Conservation (phyloP, 768 basidiomycete genomes). For the Calocybe cyanea region DNA sequence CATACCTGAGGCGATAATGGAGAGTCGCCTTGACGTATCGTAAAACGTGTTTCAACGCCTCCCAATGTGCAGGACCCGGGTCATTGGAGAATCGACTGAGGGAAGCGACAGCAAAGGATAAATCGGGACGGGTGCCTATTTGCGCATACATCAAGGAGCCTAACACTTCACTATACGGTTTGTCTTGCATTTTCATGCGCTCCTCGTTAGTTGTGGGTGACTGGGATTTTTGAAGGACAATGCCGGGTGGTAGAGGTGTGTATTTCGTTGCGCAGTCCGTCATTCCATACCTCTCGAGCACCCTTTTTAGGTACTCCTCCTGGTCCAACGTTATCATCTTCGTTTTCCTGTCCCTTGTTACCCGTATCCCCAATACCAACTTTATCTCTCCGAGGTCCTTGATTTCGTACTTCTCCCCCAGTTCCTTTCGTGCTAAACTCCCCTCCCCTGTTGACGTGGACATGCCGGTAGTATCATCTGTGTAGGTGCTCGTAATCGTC, state of each 20-base stretch:
- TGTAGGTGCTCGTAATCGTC: neutral
- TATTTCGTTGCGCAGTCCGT: conserved; percentile 20
- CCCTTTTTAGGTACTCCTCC: neutral
- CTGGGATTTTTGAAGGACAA: neutral
- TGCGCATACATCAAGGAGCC: neutral
- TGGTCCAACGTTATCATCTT: neutral
- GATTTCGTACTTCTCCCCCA: conserved; percentile 1
- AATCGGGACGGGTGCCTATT: neutral
- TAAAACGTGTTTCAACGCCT: neutral
- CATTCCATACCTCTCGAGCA: neutral
- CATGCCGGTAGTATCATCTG: neutral
- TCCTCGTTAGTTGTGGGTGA: neutral
- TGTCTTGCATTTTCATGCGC: neutral
- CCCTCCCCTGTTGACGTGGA: neutral
- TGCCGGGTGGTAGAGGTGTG: neutral
- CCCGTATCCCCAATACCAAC: neutral
- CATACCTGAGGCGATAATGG: no score
- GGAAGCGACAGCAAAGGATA: neutral
- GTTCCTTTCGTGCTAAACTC: neutral
- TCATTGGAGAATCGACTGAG: neutral
- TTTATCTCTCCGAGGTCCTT: neutral
- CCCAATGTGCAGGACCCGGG: neutral
- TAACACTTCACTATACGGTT: neutral
- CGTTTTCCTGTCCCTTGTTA: neutral
- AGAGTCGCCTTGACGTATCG: no score